Conservation (phyloP, 305 asterid species). For the Ajuga reptans region DNA sequence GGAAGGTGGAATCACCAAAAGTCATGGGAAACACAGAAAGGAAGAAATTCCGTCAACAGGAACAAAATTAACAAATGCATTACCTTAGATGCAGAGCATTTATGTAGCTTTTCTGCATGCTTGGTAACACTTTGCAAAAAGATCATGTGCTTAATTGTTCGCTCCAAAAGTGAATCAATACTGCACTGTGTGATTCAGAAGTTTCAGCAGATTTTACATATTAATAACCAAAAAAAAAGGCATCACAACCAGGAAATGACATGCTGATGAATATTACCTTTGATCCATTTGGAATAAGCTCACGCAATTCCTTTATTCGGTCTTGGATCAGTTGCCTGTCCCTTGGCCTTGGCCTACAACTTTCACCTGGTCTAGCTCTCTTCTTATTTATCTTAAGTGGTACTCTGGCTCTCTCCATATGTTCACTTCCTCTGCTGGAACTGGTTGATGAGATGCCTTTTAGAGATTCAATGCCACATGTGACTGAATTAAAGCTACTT, state of each 20-base stretch:
- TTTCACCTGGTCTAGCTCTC: slow-evolving; percentile 91
- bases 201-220: slow-evolving; percentile 35
- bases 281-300: slow-evolving; percentile 82
- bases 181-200: slow-evolving; percentile 70
- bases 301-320: slow-evolving; percentile 88
- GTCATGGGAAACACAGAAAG: not conserved
- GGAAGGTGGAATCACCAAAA: not conserved
- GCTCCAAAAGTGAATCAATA: slow-evolving; percentile 87
- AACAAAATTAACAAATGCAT: not conserved
- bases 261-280: slow-evolving; percentile 44
- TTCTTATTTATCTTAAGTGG: slow-evolving; percentile 50
- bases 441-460: slow-evolving; percentile 62
- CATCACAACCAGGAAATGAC: slow-evolving; percentile 8
- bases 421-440: slow-evolving; percentile 68
- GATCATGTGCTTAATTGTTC: slow-evolving; percentile 80
- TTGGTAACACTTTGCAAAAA: slow-evolving; percentile 74
- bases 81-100: slow-evolving; percentile 73
- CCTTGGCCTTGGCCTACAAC: slow-evolving; percentile 93
- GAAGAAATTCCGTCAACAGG: not conserved
- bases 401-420: slow-evolving; percentile 49
- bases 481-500: slow-evolving; percentile 57
- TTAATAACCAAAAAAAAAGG: not conserved
- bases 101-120: slow-evolving; percentile 78
- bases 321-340: slow-evolving; percentile 98
- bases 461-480: slow-evolving; percentile 43